Percentiles rank a stretch among this genome's conserved stretches.
phyloP scores from a whole-genome alignment of 352 stramenopile species.

The Albugo candida region DNA sequence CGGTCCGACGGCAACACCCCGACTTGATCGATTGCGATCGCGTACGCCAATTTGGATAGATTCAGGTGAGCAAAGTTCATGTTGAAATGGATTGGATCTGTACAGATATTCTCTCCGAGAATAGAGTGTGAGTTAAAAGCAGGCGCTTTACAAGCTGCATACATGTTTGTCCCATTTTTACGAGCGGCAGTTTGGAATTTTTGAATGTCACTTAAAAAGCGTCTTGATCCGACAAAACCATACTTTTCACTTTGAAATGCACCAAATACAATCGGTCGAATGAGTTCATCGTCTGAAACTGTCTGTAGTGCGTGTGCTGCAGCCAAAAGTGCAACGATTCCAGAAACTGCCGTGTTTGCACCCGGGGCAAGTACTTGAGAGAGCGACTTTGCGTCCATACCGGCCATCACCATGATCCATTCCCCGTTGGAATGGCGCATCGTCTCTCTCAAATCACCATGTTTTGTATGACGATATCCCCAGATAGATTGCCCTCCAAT shows the following conservation, averaged over 20 bases:
- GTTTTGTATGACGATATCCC: slow-evolving; percentile 20
- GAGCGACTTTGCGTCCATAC: slow-evolving; percentile 54
- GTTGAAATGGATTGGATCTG: slow-evolving; percentile 39
- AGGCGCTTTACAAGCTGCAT: slow-evolving; percentile 19
- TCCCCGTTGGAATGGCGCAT: slow-evolving; percentile 8
- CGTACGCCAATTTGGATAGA: slow-evolving; percentile 34
- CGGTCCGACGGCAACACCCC: slow-evolving; percentile 19
- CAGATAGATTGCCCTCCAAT: slow-evolving; percentile 64
- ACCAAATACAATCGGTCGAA: slow-evolving; percentile 64
- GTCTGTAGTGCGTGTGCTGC: slow-evolving; percentile 43
- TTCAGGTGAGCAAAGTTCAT: slow-evolving; percentile 34
- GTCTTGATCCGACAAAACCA: slow-evolving; percentile 63
- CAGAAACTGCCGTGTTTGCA: slow-evolving; percentile 52
- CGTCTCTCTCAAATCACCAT: slow-evolving; percentile 12
- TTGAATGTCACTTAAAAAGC: slow-evolving; percentile 47
- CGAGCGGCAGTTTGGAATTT: slow-evolving; percentile 24
- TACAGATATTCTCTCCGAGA: slow-evolving; percentile 40
- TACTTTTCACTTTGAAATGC: slow-evolving; percentile 66
- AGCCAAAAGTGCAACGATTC: slow-evolving; percentile 51
- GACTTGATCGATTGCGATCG: slow-evolving; percentile 65
- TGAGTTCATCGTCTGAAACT: slow-evolving; percentile 35
- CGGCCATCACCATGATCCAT: slow-evolving; percentile 48
- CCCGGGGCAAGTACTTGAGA: slow-evolving; percentile 52
- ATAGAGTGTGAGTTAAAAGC: slow-evolving; percentile 30
- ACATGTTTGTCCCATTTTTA: no score